Conservation (phyloP, 108 stramenopile species). For the Bacterosira constricta region DNA sequence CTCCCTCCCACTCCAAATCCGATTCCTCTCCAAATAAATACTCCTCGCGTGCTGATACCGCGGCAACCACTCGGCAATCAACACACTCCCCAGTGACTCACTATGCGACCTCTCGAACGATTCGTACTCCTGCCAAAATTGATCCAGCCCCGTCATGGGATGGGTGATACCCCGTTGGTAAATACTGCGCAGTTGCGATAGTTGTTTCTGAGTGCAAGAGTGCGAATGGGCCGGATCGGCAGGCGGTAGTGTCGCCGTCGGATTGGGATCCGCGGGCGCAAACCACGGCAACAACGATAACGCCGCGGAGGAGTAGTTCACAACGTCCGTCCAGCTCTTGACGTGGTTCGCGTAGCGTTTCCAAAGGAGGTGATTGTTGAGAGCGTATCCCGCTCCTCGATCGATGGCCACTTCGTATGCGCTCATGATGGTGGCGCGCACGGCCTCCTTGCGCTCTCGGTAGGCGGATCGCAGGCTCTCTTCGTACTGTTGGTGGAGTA, state of each 20-base stretch:
- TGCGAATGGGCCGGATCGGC: conserved; percentile 44
- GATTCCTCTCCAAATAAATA: conserved; percentile 82
- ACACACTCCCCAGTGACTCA: conserved; percentile 74
- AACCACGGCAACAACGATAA: neutral
- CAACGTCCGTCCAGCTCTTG: conserved; percentile 54
- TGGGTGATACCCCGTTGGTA: conserved; percentile 79
- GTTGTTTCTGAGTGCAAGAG: conserved; percentile 61
- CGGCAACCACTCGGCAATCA: conserved; percentile 73
- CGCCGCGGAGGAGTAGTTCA: conserved; percentile 4
- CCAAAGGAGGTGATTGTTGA: conserved; percentile 82
- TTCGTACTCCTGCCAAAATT: conserved; percentile 89
- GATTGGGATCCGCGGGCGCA: neutral
- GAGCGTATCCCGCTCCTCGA: conserved; percentile 58
- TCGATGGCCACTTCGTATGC: conserved; percentile 80
- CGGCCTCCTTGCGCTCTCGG: conserved; percentile 26
- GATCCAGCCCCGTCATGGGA: conserved; percentile 88
- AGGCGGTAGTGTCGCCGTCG: conserved; percentile 24
- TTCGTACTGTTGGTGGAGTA: conserved; percentile 42
- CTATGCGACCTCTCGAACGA: conserved; percentile 77
- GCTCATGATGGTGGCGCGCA: conserved; percentile 49
- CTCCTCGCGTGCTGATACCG: conserved; percentile 88
- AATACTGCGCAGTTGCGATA: conserved; percentile 63
- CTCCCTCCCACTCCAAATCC: conserved; percentile 60
- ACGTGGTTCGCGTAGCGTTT: conserved; percentile 69
- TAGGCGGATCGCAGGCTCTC: conserved; percentile 26